Base-by-base conservation (phyloP, 202 grass and related monocot genomes). In the Cymbopogon flexuosus region DNA sequence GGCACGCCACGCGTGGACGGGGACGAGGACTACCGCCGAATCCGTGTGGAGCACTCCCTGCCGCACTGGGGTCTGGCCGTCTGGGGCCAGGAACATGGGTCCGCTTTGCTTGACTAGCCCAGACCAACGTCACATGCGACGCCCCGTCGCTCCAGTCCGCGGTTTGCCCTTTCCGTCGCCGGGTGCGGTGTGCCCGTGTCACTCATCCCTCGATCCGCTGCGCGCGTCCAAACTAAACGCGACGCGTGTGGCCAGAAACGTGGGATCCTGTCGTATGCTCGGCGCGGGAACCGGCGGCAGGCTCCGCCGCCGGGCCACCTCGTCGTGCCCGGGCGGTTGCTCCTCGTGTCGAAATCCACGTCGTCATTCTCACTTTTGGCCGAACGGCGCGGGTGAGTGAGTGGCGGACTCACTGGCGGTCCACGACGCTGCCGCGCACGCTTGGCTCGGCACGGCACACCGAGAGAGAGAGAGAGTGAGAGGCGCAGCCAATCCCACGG, bases 71-170 rank as follows among this genome's bases (percentile, higher is more conserved):
- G 27, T 27, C 27, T 27, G 27, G 27, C 27, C 27, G 27, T 27
- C 27, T 27, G 27, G 75, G 82, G 0, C 61, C 62, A 14, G 41
- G 41, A 35, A 15, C 70, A 40, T 63, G 75, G 68, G 61, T 42
- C 74, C 16, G 60, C 61, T 30, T 30, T 40, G 14, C 51, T 67
- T 70, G 75, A 21, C 86, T 37, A 15, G 31, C 13, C 15, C 82
- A 52, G 77, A 89, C 77, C 64, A 23, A 47, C 65, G 65, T 85
- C 82, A 85, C 77, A 81, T 77, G 87, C 76, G 70, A 77, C 62
- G 70, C 43, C 63, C 64, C 81, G 64, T 71, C 33, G 52, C 41
- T 75, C 46, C 12, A 45, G 42, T 45, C 12, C 72, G 5, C n/a
- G 43, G 22, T 34, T 43, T 61, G 18, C 3, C 22, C 8, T 29